phyloP scores from a whole-genome alignment of 1,284 basidiomycete species.

The Entoloma clypeatum region DNA sequence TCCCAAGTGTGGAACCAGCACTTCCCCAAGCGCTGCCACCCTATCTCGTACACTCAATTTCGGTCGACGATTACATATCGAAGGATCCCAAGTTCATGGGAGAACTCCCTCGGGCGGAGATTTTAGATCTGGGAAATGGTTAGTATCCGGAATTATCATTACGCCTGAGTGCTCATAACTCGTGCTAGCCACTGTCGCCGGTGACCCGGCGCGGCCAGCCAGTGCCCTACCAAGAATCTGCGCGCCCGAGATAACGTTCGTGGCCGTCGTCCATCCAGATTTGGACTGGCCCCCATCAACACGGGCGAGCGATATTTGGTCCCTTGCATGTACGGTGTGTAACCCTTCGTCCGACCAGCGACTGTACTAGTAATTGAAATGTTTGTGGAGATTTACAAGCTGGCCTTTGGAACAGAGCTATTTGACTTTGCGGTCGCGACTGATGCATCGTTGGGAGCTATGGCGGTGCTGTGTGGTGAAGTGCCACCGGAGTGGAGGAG shows the following conservation, averaged over 20 bases:
- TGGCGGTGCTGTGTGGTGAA: too few species aligned
- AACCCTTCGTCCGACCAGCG: too few species aligned
- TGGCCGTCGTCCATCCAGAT: too few species aligned
- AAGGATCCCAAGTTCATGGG: constrained; percentile 3
- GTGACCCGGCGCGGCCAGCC: constrained; percentile 1
- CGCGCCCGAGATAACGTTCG: constrained; percentile 14
- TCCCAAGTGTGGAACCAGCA: background rate
- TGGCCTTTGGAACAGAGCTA: too few species aligned
- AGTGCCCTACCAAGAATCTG: constrained; percentile 9
- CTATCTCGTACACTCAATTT: constrained; percentile 11
- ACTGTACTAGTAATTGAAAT: too few species aligned
- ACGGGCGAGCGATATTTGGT: constrained; percentile 12
- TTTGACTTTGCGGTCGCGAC: too few species aligned
- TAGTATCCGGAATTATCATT: background rate
- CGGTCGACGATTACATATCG: constrained; percentile 5
- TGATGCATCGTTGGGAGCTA: too few species aligned
- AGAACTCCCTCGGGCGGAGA: constrained; percentile 1
- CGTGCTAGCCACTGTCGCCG: constrained; percentile 5
- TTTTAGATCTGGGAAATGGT: constrained; percentile 9
- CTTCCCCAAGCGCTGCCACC: constrained; percentile 7
- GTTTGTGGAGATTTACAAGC: too few species aligned
- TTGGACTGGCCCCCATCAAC: too few species aligned
- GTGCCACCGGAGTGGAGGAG: too few species aligned
- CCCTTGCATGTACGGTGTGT: constrained; percentile 6
- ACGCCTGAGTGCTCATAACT: background rate